Base-by-base conservation (phyloP, 2,329 filamentous ascomycete species). In the Epichloe gansuensis region DNA sequence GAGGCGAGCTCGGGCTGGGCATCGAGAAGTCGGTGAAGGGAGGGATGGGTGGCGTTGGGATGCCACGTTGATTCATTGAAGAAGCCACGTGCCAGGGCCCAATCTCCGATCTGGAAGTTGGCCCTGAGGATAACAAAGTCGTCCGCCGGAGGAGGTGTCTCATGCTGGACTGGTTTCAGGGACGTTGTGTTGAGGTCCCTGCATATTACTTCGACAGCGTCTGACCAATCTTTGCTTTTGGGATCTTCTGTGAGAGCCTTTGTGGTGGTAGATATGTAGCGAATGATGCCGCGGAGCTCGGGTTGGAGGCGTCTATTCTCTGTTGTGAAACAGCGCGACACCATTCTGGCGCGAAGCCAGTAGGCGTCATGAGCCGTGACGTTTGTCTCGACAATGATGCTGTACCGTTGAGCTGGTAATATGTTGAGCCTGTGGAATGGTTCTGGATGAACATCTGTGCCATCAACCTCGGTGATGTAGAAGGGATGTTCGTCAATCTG, bases 371-470 rank as follows among this genome's bases (percentile, higher is more conserved):
- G 63, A 0, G 72, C 70, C 2, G 75, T 73, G 48, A 77, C 76
- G 61, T 83, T 82, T 5, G 82, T 74, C 2, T 78, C 77, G 1
- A 89, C 60, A 0, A 88, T 66, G 13, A 85, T 73, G 59, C 83
- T 85, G 60, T 87, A 88, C 13, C 86, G 76, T 62, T 89, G 85
- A 0, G 84, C 85, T 1, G 84, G 83, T 7, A 82, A 76, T 23
- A 90, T 70, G 55, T 85, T 82, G 51, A 89, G 67, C 55, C 80
- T 76, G 37, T 77, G 73, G 6, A 82, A 76, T 1, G 77, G 70
- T 4, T 71, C 68, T 0, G 85, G 81, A 53, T 81, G 73, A 1
- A 86, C 78, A 38, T 80, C 77, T 1, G 83, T 80, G 15, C 85
- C 85, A 60, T 89, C 85, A 0, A 86, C 81, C 62, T 88, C 85